phyloP scores from a whole-genome alignment of 169 alveolate species.

The Plasmodium vivax region DNA sequence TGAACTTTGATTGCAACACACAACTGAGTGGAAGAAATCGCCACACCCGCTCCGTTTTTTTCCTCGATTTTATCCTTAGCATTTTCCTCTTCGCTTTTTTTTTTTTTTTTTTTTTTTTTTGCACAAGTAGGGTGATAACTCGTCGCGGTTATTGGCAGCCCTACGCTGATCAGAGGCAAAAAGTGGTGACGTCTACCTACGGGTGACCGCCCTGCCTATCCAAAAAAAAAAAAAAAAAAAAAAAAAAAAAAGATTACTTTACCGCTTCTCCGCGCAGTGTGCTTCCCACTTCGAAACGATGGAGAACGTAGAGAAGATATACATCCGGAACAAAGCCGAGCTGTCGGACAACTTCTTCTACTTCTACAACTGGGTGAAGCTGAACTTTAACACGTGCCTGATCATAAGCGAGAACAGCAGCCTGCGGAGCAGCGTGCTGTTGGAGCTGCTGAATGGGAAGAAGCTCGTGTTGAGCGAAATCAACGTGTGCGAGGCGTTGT shows the following conservation, averaged over 20 bases:
- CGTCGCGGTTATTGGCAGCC: background rate
- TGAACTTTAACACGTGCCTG: constrained; percentile 8
- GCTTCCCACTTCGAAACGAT: background rate
- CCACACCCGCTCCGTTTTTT: background rate
- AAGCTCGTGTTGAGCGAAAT: constrained; percentile 11
- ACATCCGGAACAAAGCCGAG: constrained; percentile 21
- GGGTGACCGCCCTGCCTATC: no score
- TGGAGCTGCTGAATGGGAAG: constrained; percentile 9
- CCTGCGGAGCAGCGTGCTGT: background rate
- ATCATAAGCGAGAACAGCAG: constrained; percentile 38
- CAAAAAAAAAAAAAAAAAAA: no score
- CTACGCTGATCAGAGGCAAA: background rate
- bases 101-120: no score
- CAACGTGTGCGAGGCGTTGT: constrained; percentile 41
- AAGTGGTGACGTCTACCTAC: background rate
- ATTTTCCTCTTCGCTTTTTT: background rate
- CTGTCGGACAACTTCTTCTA: background rate
- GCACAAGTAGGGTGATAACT: background rate
- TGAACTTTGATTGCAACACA: background rate
- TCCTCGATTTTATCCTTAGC: no score
- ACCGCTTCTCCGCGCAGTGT: background rate
- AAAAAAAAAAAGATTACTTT: background rate
- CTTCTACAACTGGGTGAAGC: constrained; percentile 48
- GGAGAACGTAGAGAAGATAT: constrained; percentile 29
- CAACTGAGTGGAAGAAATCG: background rate